These are phyloP conservation scores for Kodamaea alishanica DNA, from an alignment of 1,139 yeast species.

Conservation along the genomic window DNA sequence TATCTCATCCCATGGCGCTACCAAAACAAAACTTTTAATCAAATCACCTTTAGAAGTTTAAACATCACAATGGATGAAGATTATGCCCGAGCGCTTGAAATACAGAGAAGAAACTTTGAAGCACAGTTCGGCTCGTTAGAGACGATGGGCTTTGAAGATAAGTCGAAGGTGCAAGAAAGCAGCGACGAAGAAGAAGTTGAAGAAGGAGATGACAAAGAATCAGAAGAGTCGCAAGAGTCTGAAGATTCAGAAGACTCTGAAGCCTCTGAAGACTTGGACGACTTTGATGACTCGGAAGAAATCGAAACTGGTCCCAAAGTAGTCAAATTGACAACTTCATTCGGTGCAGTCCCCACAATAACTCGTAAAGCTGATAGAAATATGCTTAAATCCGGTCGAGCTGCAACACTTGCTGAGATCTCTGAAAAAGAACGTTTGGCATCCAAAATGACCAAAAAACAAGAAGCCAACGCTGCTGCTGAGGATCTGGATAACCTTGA, in stretches of 20 bases:
- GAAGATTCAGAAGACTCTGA: constrained; percentile 15
- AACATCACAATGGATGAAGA: constrained; percentile 28
- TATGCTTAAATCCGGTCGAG: constrained; percentile 38
- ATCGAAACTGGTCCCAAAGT: constrained; percentile 29
- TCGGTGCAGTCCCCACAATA: constrained; percentile 16
- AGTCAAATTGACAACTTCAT: constrained; percentile 27
- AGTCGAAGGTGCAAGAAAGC: constrained; percentile 25
- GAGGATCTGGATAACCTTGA: constrained; percentile 56
- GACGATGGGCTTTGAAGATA: constrained; percentile 57
- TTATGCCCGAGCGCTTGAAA: constrained; percentile 47
- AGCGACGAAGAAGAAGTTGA: constrained; percentile 20
- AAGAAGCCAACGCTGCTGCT: constrained; percentile 23
- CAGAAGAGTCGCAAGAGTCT: constrained; percentile 3
- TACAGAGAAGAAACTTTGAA: constrained; percentile 61
- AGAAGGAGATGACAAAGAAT: constrained; percentile 15
- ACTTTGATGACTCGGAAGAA: constrained; percentile 4
- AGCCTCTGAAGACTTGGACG: constrained; percentile 8
- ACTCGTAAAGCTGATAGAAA: constrained; percentile 31
- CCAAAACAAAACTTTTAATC: too few relatives aligned
- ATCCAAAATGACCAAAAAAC: constrained; percentile 26
- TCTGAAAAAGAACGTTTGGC: constrained; percentile 23
- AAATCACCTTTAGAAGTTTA: too few relatives aligned
- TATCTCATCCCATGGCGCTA: too few relatives aligned
- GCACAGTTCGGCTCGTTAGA: constrained; percentile 66
- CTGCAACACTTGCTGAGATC: constrained; percentile 38